Evolutionary conservation across 768 basidiomycete genomes (phyloP).

Genomic region (Amanita pseudoporphyria): DNA sequence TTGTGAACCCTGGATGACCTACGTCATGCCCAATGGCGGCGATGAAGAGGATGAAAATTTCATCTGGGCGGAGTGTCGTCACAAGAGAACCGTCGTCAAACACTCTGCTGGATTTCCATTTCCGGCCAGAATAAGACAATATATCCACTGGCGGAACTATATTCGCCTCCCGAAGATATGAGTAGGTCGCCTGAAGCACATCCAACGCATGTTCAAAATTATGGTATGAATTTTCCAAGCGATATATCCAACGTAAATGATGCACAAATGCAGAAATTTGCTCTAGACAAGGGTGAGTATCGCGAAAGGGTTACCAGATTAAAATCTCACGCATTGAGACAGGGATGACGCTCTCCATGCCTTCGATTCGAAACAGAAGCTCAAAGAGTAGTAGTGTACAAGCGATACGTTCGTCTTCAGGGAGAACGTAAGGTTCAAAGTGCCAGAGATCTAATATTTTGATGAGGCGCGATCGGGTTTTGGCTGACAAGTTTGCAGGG

Average conservation of each 20-base stretch:
- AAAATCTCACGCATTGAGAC: constrained; percentile 46
- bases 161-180: constrained; percentile 70
- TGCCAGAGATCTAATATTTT: constrained; percentile 68
- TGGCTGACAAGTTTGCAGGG: constrained; percentile 35
- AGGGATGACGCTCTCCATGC: constrained; percentile 50
- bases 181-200: constrained; percentile 88
- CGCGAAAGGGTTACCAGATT: constrained; percentile 9
- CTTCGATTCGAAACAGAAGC: constrained; percentile 69
- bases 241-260: constrained; percentile 88
- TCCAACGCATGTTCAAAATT: constrained; percentile 97
- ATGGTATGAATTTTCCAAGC: constrained; percentile 89
- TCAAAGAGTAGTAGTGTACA: constrained; percentile 87
- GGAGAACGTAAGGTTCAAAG: constrained; percentile 82
- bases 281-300: constrained; percentile 30
- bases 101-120: constrained; percentile 27
- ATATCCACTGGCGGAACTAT: constrained; percentile 73
- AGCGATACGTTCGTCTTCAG: constrained; percentile 72
- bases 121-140: constrained; percentile 42
- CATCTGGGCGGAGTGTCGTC: constrained; percentile 47
- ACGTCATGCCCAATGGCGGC: constrained; percentile 98
- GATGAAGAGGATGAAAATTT: constrained; percentile 78
- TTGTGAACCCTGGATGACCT: constrained; percentile 92
- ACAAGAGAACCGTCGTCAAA: constrained; percentile 30
- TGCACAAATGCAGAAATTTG: constrained; percentile 72
- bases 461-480: constrained; percentile 56